A percentile compares a stretch with the other conserved stretches of the same genome.
These are phyloP conservation scores for Collariella sp. DNA, from an alignment of 495 filamentous ascomycete species.

Conservation along the genomic window DNA sequence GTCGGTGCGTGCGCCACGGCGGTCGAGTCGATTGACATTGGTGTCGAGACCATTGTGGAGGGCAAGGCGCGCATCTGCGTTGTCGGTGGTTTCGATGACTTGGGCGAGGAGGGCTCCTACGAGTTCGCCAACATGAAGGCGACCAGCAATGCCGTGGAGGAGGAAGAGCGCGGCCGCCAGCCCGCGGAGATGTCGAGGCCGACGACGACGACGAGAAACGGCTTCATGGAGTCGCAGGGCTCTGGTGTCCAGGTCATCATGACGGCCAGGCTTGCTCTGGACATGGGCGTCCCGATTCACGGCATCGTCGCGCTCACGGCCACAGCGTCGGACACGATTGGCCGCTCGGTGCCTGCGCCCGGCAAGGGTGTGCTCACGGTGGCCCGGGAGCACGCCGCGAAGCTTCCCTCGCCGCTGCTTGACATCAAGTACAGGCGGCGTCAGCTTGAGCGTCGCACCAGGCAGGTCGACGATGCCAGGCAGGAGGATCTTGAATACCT, in stretches of 20 bases:
- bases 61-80: conserved; percentile 96
- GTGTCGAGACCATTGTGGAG: conserved; percentile 95
- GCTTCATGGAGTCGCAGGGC: conserved; percentile 99
- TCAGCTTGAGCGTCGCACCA: conserved; percentile 84
- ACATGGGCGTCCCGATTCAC: conserved; percentile 98
- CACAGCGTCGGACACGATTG: conserved; percentile 99
- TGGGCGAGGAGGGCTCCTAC: conserved; percentile 97
- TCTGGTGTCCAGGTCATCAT: conserved; percentile 98
- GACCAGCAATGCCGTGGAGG: conserved; percentile 92
- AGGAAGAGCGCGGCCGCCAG: conserved; percentile 90
- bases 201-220: conserved; percentile 89
- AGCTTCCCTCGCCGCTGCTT: conserved; percentile 87
- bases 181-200: conserved; percentile 97
- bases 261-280: conserved; percentile 88
- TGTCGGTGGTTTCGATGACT: conserved; percentile 98
- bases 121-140: conserved; percentile 99
- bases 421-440: conserved; percentile 95
- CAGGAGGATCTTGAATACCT: conserved; percentile 89
- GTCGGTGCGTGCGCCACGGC: conserved; percentile 96
- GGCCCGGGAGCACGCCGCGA: conserved; percentile 79
- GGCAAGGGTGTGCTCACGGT: conserved; percentile 97
- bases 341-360: conserved; percentile 90
- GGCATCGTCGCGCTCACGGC: conserved; percentile 89
- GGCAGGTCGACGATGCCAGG: conserved; percentile 91
- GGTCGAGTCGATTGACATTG: conserved; percentile 94